Evolutionary conservation across 768 basidiomycete genomes (phyloP).

Genomic region (Rhizopogon vulgaris): DNA sequence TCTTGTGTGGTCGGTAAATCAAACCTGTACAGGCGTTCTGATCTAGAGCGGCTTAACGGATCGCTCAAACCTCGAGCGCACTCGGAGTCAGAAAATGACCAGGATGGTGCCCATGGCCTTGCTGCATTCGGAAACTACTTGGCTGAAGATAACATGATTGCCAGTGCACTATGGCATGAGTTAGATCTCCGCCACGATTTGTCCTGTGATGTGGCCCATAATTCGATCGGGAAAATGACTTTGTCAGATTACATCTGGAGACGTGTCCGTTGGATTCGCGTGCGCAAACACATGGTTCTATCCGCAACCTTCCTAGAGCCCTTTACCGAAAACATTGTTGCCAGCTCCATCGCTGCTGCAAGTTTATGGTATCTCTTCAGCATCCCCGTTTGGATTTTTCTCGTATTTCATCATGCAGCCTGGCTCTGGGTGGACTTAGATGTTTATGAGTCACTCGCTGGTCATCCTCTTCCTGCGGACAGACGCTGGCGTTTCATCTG

Average conservation of each 20-base stretch:
- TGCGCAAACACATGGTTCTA: conserved; percentile 90
- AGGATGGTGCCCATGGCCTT: conserved; percentile 44
- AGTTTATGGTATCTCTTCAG: conserved; percentile 47
- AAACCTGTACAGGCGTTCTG: conserved; percentile 86
- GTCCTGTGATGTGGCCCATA: conserved; percentile 85
- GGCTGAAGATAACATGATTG: conserved; percentile 99
- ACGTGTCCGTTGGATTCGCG: conserved; percentile 93
- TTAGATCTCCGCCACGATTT: conserved; percentile 82
- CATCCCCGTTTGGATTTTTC: conserved; percentile 47
- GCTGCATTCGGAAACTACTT: conserved; percentile 81
- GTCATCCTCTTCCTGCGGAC: conserved; percentile 47
- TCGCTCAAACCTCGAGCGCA: conserved; percentile 44
- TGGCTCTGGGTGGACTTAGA: conserved; percentile 83
- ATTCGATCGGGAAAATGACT: conserved; percentile 85
- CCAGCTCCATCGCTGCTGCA: conserved; percentile 57
- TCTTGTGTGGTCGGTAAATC: conserved; percentile 98
- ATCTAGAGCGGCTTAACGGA: conserved; percentile 71
- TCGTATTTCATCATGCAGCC: conserved; percentile 50
- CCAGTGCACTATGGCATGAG: conserved; percentile 88
- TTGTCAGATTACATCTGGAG: conserved; percentile 81
- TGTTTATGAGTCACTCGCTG: conserved; percentile 72
- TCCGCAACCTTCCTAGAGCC: conserved; percentile 87
- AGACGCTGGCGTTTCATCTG: conserved; percentile 54
- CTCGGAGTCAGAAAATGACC: conserved; percentile 8
- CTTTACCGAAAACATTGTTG: conserved; percentile 80